Conservation (phyloP, 176 grass and related monocot genomes). For the Poa annua region DNA sequence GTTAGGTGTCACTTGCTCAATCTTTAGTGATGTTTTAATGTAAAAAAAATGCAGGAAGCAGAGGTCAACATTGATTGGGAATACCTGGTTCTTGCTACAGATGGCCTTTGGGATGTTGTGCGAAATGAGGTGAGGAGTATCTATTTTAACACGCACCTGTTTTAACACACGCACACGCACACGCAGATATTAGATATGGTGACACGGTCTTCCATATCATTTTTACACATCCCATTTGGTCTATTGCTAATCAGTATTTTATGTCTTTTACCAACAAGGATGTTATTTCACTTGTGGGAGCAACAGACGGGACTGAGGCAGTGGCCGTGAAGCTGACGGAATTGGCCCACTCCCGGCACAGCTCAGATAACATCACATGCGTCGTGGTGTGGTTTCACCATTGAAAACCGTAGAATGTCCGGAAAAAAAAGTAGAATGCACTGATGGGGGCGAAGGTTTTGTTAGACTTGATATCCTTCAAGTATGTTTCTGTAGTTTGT, state of each 20-base stretch:
- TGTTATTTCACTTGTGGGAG: constrained; percentile 56
- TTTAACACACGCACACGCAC: too few species aligned
- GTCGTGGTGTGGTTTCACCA: constrained; percentile 68
- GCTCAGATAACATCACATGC: constrained; percentile 76
- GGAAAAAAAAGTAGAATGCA: constrained; percentile 4
- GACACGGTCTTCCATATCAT: not conserved
- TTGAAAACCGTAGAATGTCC: constrained; percentile 25
- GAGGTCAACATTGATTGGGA: constrained; percentile 60
- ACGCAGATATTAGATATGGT: not conserved
- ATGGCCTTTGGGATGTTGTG: constrained; percentile 89
- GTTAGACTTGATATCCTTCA: not conserved
- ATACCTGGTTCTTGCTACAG: constrained; percentile 78
- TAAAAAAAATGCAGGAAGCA: constrained; percentile 55
- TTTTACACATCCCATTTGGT: constrained; percentile 2
- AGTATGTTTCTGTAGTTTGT: not conserved
- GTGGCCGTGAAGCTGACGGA: constrained; percentile 67
- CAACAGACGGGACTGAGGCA: constrained; percentile 52
- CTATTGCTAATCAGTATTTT: constrained; percentile 21
- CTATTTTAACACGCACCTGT: not conserved
- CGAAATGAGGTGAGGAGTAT: constrained; percentile 62
- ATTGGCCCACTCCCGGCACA: constrained; percentile 46
- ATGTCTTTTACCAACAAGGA: constrained; percentile 52
- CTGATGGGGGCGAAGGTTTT: constrained; percentile 15
- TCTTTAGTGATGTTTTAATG: constrained; percentile 1
- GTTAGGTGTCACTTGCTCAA: not conserved